These are phyloP conservation scores for Phytophthora podocarpi DNA, from an alignment of 352 stramenopile genomes.

Conservation along the genomic window DNA sequence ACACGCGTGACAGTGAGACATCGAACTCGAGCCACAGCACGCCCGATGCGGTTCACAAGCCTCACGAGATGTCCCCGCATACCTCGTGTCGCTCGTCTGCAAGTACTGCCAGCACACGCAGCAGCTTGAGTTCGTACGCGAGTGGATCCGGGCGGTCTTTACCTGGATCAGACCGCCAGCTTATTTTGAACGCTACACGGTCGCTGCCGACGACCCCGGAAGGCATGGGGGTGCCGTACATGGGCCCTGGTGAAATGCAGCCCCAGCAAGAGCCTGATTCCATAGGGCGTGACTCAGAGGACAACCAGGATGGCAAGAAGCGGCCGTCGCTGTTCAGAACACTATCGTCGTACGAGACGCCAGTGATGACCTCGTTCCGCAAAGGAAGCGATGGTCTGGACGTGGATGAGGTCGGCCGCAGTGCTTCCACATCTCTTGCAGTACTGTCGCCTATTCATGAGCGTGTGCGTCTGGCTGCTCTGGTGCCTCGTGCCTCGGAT, in stretches of 20 bases:
- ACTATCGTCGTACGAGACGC: conserved; percentile 82
- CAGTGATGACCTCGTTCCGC: conserved; percentile 48
- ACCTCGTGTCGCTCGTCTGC: conserved; percentile 39
- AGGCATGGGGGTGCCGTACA: conserved; percentile 15
- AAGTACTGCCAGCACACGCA: conserved; percentile 46
- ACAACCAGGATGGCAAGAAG: conserved; percentile 45
- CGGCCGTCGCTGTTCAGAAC: conserved; percentile 70
- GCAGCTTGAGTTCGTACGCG: conserved; percentile 34
- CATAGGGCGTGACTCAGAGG: conserved; percentile 45
- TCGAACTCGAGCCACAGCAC: conserved; percentile 33
- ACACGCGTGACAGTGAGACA: conserved; percentile 48
- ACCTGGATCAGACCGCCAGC: conserved; percentile 31
- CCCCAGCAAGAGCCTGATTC: conserved; percentile 42
- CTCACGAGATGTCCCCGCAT: conserved; percentile 29
- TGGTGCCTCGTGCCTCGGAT: conserved; percentile 56
- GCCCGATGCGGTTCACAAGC: conserved; percentile 28
- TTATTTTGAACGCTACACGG: conserved; percentile 34
- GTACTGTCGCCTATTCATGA: conserved; percentile 74
- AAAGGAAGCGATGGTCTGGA: conserved; percentile 50
- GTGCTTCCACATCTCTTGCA: conserved; percentile 20
- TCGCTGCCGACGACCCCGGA: conserved; percentile 65
- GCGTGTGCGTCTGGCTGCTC: conserved; percentile 56
- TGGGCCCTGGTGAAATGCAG: conserved; percentile 27
- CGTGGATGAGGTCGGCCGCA: conserved; percentile 27
- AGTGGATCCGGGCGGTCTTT: conserved; percentile 32